Percentiles rank a stretch among this genome's conserved stretches.
These are phyloP conservation scores for Lophium mytilinum DNA, from an alignment of 495 filamentous ascomycete species.

Conservation along the genomic window DNA sequence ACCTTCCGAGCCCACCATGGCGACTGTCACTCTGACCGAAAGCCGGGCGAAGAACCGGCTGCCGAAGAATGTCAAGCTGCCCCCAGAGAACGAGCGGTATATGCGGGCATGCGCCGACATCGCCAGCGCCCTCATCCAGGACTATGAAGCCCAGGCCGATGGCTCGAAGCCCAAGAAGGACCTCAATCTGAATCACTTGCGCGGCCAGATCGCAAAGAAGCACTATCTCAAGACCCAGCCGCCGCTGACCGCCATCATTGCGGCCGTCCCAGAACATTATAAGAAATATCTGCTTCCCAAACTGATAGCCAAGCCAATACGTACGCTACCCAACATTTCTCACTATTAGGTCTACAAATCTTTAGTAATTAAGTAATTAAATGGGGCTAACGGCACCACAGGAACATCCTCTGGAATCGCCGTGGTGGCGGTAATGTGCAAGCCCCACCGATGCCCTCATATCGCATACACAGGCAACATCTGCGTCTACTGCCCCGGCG, in stretches of 20 bases:
- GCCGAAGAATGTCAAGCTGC: constrained; percentile 63
- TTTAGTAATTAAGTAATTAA: neutral
- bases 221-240: constrained; percentile 77
- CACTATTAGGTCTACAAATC: neutral
- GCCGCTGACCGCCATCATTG: constrained; percentile 91
- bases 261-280: constrained; percentile 94
- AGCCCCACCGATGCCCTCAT: constrained; percentile 94
- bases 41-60: constrained; percentile 43
- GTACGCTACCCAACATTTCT: constrained; percentile 41
- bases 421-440: constrained; percentile 99
- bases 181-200: constrained; percentile 85
- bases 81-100: constrained; percentile 88
- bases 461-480: constrained; percentile 98
- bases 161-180: constrained; percentile 65
- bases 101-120: constrained; percentile 92
- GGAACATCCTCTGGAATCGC: constrained; percentile 93
- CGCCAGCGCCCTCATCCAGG: constrained; percentile 84
- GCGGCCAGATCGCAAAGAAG: constrained; percentile 84
- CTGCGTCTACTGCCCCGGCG: constrained; percentile 96
- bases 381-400: constrained; percentile 28
- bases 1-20: constrained; percentile 40
- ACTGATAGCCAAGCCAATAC: constrained; percentile 90
- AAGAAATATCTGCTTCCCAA: constrained; percentile 98
- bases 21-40: constrained; percentile 52
- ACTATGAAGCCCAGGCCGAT: constrained; percentile 72